phyloP scores from a whole-genome alignment of 2,329 filamentous ascomycete genomes.

The Graphilbum fragrans region DNA sequence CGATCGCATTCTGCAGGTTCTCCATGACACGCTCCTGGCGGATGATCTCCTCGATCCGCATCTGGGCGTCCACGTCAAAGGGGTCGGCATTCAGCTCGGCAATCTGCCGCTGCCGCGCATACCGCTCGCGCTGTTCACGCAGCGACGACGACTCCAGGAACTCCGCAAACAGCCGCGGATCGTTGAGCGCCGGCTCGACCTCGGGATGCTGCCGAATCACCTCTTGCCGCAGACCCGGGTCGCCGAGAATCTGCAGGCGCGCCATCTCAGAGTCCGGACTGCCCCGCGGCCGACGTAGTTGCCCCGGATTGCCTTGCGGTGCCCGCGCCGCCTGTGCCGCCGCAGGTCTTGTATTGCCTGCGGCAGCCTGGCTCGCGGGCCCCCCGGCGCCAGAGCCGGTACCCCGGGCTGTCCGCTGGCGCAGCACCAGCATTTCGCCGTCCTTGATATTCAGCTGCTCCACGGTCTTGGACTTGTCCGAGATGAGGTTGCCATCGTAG shows the following conservation, averaged over 20 bases:
- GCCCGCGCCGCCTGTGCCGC: conserved; percentile 20
- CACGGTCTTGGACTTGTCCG: conserved; percentile 68
- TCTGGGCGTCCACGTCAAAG: conserved; percentile 85
- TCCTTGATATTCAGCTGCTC: conserved; percentile 70
- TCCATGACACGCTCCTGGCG: conserved; percentile 88
- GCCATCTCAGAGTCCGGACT: conserved; percentile 72
- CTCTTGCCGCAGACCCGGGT: conserved; percentile 60
- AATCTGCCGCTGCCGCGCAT: conserved; percentile 72
- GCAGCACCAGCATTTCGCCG: conserved; percentile 84
- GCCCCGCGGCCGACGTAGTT: too few relatives aligned
- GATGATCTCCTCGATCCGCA: conserved; percentile 93
- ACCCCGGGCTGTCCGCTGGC: conserved; percentile 43
- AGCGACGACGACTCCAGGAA: conserved; percentile 56
- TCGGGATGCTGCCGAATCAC: conserved; percentile 63
- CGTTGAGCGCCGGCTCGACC: conserved; percentile 63
- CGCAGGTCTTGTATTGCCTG: too few relatives aligned
- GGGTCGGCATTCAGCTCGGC: conserved; percentile 82
- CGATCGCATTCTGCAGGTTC: conserved; percentile 92
- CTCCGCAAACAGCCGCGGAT: conserved; percentile 64
- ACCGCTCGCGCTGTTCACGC: conserved; percentile 59
- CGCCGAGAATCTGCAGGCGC: conserved; percentile 69
- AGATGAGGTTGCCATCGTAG: conserved; percentile 75
- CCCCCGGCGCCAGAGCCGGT: background rate
- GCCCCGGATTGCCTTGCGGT: too few relatives aligned
- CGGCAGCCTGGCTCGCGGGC: too few relatives aligned